Evolutionary conservation across 1,284 basidiomycete genomes (phyloP), one percentile per base, ranked within the genome.

Genomic region (Polyporus tsugae): DNA sequence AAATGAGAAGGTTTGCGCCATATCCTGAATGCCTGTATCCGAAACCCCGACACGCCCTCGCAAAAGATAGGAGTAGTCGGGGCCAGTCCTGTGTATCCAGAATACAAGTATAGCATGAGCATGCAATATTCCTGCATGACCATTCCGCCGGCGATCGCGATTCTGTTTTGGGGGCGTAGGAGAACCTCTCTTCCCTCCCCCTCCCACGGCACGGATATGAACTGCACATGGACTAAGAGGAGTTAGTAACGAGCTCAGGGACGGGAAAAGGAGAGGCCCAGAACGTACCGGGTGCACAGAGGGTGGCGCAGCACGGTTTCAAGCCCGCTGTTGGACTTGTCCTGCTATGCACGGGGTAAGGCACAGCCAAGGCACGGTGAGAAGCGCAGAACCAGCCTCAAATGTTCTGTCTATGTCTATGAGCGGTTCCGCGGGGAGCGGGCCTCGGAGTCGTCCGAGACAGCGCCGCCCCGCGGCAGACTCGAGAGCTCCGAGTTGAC

Each of bases 361-460:
- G 46, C n/a, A 49, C 9, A 49, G 46, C 22, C 10, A 11, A 10
- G 10, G 46, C 46, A 49, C 46, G 22, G 22, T 22, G 22, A 49
- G 29, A 22, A 29, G 58, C 29, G 42, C 39, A 17, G 42, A 19
- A 63, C 52, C 39, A 46, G 49, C 60, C 60, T 19, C 33, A 39
- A 33, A 22, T 41, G 36, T 36, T 6, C 13, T 38, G n/a, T 52
- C 38, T 62, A 64, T 38, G n/a, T 52, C 38, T 62, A 64, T 58
- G 65, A 63, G 38, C 67, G 46, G 22, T 11, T 25, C 4, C 66
- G 29, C 67, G 61, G 11, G 4, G 70, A 69, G 62, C 66, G 65
- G 41, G 58, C 65, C 42, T 69, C 71, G 44, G 62, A 36, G 55
- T 59, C 61, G n/a, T 63, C 59, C 3, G 64, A 35, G 25, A n/a